phyloP scores from a whole-genome alignment of 2,329 filamentous ascomycete genomes.

The Exophiala bonariae region DNA sequence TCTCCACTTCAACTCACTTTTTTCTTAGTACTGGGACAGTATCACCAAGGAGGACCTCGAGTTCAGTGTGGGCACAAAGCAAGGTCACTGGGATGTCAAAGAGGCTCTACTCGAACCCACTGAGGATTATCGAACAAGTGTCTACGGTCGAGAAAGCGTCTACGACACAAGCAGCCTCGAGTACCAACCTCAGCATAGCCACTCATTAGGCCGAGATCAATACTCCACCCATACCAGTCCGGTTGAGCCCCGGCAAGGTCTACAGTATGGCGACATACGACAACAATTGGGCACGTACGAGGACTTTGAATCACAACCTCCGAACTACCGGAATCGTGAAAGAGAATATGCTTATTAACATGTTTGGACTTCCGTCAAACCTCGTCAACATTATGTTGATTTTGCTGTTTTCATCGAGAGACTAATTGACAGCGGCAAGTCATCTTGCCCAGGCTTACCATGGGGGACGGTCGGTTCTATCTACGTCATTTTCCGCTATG shows the following conservation, averaged over 20 bases:
- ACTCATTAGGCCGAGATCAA: constrained; percentile 16
- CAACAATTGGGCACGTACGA: constrained; percentile 20
- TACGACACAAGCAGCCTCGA: constrained; percentile 58
- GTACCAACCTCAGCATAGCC: constrained; percentile 18
- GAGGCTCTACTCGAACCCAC: constrained; percentile 71
- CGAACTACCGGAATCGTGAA: constrained; percentile 12
- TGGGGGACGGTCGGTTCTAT: no score
- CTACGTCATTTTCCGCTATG: no score
- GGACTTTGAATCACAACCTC: constrained; percentile 19
- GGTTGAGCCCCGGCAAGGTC: constrained; percentile 14
- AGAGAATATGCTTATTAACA: constrained; percentile 20
- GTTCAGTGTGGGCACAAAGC: constrained; percentile 91
- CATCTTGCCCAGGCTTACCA: no score
- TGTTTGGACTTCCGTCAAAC: neutral
- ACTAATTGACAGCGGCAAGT: no score
- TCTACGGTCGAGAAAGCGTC: constrained; percentile 56
- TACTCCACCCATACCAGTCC: constrained; percentile 15
- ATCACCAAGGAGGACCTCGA: constrained; percentile 98
- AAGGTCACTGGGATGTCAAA: constrained; percentile 98
- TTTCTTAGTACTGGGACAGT: constrained; percentile 87
- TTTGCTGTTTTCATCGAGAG: no score
- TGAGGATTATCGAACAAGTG: constrained; percentile 62
- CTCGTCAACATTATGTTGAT: no score
- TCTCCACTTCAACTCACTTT: constrained; percentile 31
- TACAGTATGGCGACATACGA: constrained; percentile 21